Conservation (phyloP, 2,329 filamentous ascomycete genomes). For the Neonectria sp. region DNA sequence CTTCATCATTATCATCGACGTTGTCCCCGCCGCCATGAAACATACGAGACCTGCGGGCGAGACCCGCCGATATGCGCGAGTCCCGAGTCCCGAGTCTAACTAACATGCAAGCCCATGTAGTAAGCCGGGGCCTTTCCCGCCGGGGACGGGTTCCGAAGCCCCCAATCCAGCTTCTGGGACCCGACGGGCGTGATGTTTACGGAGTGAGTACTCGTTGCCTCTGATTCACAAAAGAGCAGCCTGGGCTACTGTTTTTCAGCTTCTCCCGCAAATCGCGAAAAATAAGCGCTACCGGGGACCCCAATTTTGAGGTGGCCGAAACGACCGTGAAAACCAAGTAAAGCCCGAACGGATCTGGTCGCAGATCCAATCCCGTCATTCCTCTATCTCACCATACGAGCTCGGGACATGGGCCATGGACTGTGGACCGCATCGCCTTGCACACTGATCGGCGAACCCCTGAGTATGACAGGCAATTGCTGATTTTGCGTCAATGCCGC, state of each 20-base stretch:
- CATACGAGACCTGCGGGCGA: not conserved
- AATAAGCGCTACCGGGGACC: not conserved
- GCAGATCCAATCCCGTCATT: conserved; percentile 1
- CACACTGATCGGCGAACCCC: too few species aligned
- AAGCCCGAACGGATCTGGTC: not conserved
- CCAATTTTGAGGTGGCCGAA: not conserved
- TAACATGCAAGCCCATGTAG: not conserved
- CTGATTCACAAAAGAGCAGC: not conserved
- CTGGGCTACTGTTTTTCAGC: not conserved
- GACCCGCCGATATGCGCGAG: not conserved
- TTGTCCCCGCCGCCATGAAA: not conserved
- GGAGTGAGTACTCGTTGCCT: too few species aligned
- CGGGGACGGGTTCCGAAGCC: not conserved
- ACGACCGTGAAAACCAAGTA: not conserved
- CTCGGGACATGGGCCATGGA: not conserved
- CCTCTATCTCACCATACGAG: not conserved
- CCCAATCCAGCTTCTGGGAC: not conserved
- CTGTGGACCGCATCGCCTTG: too few species aligned
- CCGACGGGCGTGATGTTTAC: not conserved
- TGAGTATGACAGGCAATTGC: not conserved
- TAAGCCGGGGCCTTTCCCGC: not conserved
- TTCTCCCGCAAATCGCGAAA: too few species aligned
- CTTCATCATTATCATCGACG: not conserved
- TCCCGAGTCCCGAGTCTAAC: not conserved
- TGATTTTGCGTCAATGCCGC: not conserved